Evolutionary conservation across 2,329 filamentous ascomycete genomes (phyloP).

Genomic region (Sphaerulina musiva): DNA sequence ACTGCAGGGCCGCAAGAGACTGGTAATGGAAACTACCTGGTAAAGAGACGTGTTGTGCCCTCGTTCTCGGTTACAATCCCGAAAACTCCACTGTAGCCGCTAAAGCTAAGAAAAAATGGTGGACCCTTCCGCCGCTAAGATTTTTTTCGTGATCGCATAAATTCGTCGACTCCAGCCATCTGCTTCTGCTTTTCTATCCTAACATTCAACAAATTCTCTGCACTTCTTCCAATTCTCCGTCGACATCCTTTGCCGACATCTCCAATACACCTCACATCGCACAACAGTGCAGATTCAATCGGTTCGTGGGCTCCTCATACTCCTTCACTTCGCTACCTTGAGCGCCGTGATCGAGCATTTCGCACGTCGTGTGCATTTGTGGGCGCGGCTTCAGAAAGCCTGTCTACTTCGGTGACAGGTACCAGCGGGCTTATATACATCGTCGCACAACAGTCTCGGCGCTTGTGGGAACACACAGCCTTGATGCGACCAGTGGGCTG

Average conservation of each 20-base stretch:
- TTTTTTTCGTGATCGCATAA: conserved; percentile 1
- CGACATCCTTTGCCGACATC: conserved; percentile 12
- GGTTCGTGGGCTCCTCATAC: conserved; percentile 27
- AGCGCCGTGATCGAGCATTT: conserved; percentile 24
- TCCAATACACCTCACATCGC: neutral
- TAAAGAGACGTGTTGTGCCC: too few species aligned
- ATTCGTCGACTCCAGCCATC: conserved; percentile 5
- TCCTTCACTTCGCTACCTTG: conserved; percentile 23
- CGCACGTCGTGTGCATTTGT: conserved; percentile 21
- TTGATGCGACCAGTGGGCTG: conserved; percentile 39
- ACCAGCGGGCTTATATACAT: conserved; percentile 26
- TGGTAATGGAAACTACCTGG: too few species aligned
- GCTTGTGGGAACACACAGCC: conserved; percentile 49
- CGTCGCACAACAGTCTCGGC: conserved; percentile 37
- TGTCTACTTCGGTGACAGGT: conserved; percentile 19
- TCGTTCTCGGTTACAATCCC: too few species aligned
- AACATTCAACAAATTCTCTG: neutral
- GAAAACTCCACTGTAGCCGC: too few species aligned
- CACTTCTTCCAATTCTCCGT: neutral
- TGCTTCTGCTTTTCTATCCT: neutral
- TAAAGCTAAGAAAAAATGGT: neutral
- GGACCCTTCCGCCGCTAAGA: neutral
- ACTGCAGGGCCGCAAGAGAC: neutral
- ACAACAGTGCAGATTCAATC: conserved; percentile 10
- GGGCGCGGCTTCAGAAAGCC: conserved; percentile 20